A percentile compares a stretch with the other conserved stretches of the same genome.
phyloP scores from a whole-genome alignment of 2,329 filamentous ascomycete genomes.

The Venturia aucupariae region DNA sequence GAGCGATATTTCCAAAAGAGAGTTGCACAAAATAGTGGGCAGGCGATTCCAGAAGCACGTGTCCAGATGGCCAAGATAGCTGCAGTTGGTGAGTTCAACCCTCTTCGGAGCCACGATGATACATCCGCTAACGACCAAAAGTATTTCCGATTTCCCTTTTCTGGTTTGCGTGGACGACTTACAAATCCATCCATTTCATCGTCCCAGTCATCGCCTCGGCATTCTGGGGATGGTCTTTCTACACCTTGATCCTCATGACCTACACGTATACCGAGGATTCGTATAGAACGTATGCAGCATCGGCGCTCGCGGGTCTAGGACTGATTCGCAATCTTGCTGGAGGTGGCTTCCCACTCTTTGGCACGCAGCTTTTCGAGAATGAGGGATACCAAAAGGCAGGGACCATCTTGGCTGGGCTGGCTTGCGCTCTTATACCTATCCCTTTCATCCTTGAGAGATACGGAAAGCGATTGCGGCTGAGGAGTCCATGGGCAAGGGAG shows the following conservation, averaged over 20 bases:
- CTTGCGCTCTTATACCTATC: constrained; percentile 68
- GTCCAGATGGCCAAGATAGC: constrained; percentile 75
- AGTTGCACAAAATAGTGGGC: constrained; percentile 66
- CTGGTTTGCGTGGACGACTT: constrained; percentile 80
- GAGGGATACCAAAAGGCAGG: constrained; percentile 71
- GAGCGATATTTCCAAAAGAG: constrained; percentile 33
- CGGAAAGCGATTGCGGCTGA: constrained; percentile 46
- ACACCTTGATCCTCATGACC: constrained; percentile 65
- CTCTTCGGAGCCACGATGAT: neutral
- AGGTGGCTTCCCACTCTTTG: constrained; percentile 67
- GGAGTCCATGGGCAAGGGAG: constrained; percentile 43
- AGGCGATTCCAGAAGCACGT: constrained; percentile 53
- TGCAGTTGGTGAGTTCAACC: constrained; percentile 63
- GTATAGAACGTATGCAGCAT: constrained; percentile 75
- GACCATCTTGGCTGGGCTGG: constrained; percentile 63
- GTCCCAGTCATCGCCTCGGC: constrained; percentile 67
- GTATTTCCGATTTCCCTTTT: constrained; percentile 63
- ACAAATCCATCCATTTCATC: constrained; percentile 75
- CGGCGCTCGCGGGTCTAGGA: constrained; percentile 69
- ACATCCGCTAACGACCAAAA: neutral
- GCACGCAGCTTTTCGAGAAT: constrained; percentile 58
- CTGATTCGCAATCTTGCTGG: constrained; percentile 65
- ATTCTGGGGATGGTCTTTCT: constrained; percentile 58
- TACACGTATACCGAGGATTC: constrained; percentile 69
- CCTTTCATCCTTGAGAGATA: constrained; percentile 67